Base-by-base conservation (phyloP, 2,329 filamentous ascomycete genomes). In the Harringtonia lauricola region DNA sequence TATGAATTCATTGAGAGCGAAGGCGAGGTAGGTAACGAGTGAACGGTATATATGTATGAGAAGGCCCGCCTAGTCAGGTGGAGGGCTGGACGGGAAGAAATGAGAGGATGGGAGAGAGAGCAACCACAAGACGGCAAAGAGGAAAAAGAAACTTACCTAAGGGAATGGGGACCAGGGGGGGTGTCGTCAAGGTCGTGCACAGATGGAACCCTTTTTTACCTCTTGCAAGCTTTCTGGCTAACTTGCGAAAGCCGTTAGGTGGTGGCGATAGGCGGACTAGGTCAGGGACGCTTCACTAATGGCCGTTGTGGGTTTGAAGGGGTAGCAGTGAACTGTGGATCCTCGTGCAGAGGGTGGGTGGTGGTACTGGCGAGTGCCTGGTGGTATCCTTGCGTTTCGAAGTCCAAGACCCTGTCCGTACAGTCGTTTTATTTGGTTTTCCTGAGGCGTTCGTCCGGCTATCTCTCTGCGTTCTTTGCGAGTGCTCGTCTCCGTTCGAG, bases 241-340 rank as follows among this genome's bases (percentile, higher is more conserved):
- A 19, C 26, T 36, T 36, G 42, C 39, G 39, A 47, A 49, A 47
- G 44, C 47, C 45, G 49, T 48, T 51, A 47, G 44, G 42, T 43
- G 41, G 34, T 42, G 40, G 39, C 44, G 26, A 42, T 31, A 48
- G 33, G 42, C 29, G 43, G 40, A 29, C 47, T 51, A 42, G 49
- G 36, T 39, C 47, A 51, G 49, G 45, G 45, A 51, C 46, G 37
- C 39, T 38, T 41, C 42, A 37, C 44, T 46, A 50, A 44, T 35
- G 41, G 45, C 47, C 44, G 49, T 47, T 51, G 42, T 39, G 46
- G 36, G 45, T 51, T 46, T 47, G 45, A 51, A 47, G 49, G 47
- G 49, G 45, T 45, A 50, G 41, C 36, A 34, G 42, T 41, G 36
- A 38, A 33, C 42, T 35, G 46, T 47, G 44, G 48, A 41, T 41